Evolutionary conservation across 306 rosid species (phyloP), one percentile per base, ranked within the genome.

Genomic region (Spatholobus suberectus): DNA sequence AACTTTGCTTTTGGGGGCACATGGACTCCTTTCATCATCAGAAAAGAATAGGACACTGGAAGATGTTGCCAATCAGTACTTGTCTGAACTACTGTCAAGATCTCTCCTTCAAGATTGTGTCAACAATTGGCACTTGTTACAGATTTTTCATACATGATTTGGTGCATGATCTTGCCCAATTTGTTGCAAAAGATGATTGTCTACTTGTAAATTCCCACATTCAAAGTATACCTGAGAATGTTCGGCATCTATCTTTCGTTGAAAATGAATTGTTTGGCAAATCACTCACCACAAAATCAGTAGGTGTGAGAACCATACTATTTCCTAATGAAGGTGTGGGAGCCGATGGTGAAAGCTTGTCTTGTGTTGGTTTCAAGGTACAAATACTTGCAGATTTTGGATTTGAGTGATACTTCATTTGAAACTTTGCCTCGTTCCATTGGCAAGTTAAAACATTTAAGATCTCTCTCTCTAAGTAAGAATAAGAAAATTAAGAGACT

Each of bases 151-250:
- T 86, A 75, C 89, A 84, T 24, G 70, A 83, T 38, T 63, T 88
- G 0, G 49, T 81, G 9, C 89, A 88, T 52, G 86, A 86, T 40
- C 79, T 88, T 24, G 86, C 85, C 11, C 13, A 20, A 0, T 77
- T 13, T 21, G 58, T 83, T 62, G 72, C 84, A 0, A 34, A 70
- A 52, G 55, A 11, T 14, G 87, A 80, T n/a, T 85, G 51, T 7
- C 47, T 34, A 46, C 18, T 4, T 1, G 3, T 67, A 4, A 77
- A 65, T 37, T 32, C 37, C 1, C 15, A 12, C 8, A 24, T 24
- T 21, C 21, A 2, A 2, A 12, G 43, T 40, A 54, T 69, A 55
- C 2, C 59, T 11, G 11, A 80, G 8, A 15, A 67, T 12, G 75
- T 38, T 18, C 34, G 43, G 7, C 73, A 63, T 40, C 21, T 75